Evolutionary conservation across 345 rosid genomes (phyloP).

Genomic region (Arabidopsis thaliana): DNA sequence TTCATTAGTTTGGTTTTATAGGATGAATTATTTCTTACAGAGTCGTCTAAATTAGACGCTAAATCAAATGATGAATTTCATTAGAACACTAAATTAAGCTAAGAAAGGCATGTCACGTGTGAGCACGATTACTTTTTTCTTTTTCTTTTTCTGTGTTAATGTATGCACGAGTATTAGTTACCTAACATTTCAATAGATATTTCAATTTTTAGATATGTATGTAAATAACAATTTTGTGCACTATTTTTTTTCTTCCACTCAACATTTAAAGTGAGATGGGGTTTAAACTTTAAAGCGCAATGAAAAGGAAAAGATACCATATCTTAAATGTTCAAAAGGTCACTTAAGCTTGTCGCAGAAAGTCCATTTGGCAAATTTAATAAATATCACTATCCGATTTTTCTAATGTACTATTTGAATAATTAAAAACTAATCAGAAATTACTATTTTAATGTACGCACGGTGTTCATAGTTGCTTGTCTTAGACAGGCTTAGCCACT

Average conservation of each 20-base stretch:
- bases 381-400: constrained; percentile 1
- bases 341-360: constrained; percentile 40
- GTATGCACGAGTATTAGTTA: neutral
- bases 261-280: constrained; percentile 25
- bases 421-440: neutral
- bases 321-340: constrained; percentile 28
- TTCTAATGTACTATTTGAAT: neutral
- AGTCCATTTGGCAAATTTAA: constrained; percentile 11
- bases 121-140: no score
- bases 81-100: neutral
- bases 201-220: neutral
- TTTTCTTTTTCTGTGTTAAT: no score
- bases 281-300: neutral
- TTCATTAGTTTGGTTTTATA: neutral
- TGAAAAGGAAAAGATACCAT: constrained; percentile 32
- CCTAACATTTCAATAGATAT: neutral
- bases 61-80: neutral
- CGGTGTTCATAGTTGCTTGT: constrained; percentile 6
- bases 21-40: neutral
- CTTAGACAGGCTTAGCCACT: neutral
- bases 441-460: neutral
- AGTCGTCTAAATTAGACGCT: neutral
- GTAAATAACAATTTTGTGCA: neutral
- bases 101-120: neutral
- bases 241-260: constrained; percentile 21